Evolutionary conservation across 2,329 filamentous ascomycete species (phyloP).

Genomic region (Ascochyta lentis): DNA sequence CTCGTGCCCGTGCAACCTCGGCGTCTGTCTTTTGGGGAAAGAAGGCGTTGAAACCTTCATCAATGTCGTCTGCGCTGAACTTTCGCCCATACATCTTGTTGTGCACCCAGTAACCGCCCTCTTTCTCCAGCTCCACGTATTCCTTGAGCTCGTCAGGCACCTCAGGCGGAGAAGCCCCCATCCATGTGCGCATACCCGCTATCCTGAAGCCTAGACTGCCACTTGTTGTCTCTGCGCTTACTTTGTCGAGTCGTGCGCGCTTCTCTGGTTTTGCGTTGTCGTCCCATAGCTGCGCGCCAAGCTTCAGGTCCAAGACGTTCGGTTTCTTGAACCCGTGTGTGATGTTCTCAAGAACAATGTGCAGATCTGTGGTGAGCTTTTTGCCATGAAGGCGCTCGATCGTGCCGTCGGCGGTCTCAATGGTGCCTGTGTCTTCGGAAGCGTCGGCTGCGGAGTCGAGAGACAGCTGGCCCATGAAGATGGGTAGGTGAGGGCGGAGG

Average conservation of each 20-base stretch:
- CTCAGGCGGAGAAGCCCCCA: slow-evolving; percentile 32
- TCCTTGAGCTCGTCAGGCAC: slow-evolving; percentile 38
- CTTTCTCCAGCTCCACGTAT: slow-evolving; percentile 51
- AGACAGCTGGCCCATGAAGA: slow-evolving; percentile 79
- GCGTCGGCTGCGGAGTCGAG: slow-evolving; percentile 52
- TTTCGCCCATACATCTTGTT: slow-evolving; percentile 71
- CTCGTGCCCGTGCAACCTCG: slow-evolving; percentile 51
- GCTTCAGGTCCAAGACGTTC: slow-evolving; percentile 92
- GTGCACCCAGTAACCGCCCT: slow-evolving; percentile 64
- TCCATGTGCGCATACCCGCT: slow-evolving; percentile 69
- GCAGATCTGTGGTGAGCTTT: slow-evolving; percentile 76
- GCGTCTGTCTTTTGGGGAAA: slow-evolving; percentile 43
- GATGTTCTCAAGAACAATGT: slow-evolving; percentile 85
- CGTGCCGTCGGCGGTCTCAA: slow-evolving; percentile 34
- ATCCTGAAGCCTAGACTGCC: slow-evolving; percentile 68
- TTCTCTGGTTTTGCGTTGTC: slow-evolving; percentile 69
- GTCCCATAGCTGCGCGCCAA: slow-evolving; percentile 86
- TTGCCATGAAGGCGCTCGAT: slow-evolving; percentile 58
- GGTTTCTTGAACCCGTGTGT: slow-evolving; percentile 80
- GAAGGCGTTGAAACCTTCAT: slow-evolving; percentile 65
- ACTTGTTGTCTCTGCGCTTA: slow-evolving; percentile 65
- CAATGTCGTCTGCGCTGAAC: slow-evolving; percentile 61
- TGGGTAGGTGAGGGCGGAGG: slow-evolving; percentile 82
- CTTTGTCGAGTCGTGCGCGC: slow-evolving; percentile 64
- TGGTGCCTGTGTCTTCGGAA: slow-evolving; percentile 35